Evolutionary conservation across 2,329 filamentous ascomycete species (phyloP).

Genomic region (Pestalotiopsis sp.): DNA sequence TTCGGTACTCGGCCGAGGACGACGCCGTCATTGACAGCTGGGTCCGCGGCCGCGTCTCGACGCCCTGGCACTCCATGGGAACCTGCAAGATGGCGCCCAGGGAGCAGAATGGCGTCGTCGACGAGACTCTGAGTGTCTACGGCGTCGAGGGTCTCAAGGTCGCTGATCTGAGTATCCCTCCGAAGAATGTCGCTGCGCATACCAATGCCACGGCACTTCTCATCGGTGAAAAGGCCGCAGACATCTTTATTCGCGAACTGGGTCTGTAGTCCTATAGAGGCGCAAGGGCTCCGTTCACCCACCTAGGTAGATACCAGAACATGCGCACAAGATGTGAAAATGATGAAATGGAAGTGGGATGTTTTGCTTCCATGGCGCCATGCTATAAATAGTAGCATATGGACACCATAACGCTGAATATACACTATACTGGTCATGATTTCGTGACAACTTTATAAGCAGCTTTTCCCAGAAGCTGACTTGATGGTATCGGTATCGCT

Average conservation of each 20-base stretch:
- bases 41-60: conserved; percentile 37
- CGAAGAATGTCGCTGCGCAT: conserved; percentile 43
- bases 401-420: neutral
- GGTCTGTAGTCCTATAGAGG: conserved; percentile 17
- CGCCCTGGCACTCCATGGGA: conserved; percentile 45
- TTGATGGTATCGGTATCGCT: neutral
- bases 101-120: conserved; percentile 43
- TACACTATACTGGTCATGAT: neutral
- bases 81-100: conserved; percentile 44
- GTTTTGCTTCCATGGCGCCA: neutral
- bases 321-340: no score
- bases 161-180: conserved; percentile 36
- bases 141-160: conserved; percentile 42
- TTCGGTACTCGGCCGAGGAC: conserved; percentile 48
- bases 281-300: no score
- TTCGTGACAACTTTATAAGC: neutral
- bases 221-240: conserved; percentile 50
- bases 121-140: conserved; percentile 40
- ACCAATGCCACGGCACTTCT: conserved; percentile 51
- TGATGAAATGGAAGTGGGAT: no score
- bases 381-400: neutral
- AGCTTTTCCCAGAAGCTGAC: neutral
- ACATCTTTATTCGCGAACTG: conserved; percentile 42
- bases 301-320: no score
- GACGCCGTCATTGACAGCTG: conserved; percentile 46